These are phyloP conservation scores for Tausonia pullulans DNA, from an alignment of 1,284 basidiomycete genomes.

Conservation along the genomic window DNA sequence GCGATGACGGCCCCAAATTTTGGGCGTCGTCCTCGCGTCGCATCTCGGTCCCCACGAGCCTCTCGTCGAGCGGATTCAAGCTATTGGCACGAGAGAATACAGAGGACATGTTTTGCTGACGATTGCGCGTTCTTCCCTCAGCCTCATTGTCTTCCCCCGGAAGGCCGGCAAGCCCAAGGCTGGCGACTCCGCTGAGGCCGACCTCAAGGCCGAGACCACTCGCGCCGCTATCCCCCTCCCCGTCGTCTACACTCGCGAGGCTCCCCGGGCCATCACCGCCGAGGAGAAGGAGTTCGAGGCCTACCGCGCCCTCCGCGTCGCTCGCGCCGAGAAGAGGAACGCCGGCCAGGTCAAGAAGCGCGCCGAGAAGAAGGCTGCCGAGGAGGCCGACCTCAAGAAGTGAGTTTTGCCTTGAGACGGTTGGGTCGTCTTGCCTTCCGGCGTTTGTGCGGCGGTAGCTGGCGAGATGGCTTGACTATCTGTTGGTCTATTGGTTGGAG, in stretches of 20 bases:
- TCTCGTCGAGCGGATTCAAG: neutral
- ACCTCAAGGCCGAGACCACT: conserved; percentile 65
- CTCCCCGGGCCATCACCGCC: conserved; percentile 83
- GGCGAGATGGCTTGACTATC: too few species aligned
- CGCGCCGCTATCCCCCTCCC: conserved; percentile 62
- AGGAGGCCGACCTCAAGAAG: too few species aligned
- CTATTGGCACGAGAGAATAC: neutral
- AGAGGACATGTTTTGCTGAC: neutral
- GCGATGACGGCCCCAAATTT: too few species aligned
- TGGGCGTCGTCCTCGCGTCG: too few species aligned
- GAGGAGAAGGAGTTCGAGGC: conserved; percentile 86
- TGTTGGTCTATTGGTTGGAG: too few species aligned
- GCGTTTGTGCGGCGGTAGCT: too few species aligned
- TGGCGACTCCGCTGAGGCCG: conserved; percentile 82
- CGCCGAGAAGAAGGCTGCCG: conserved; percentile 22
- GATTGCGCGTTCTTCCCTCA: conserved; percentile 22
- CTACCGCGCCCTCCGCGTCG: conserved; percentile 76
- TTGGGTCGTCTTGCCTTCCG: too few species aligned
- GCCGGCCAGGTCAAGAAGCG: conserved; percentile 74
- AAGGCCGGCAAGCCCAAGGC: conserved; percentile 92
- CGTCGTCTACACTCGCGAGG: conserved; percentile 56
- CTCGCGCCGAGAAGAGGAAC: conserved; percentile 72
- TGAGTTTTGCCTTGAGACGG: too few species aligned
- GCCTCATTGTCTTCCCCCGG: conserved; percentile 86
- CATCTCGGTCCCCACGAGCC: too few species aligned